Percentiles rank a stretch among this genome's conserved stretches.
phyloP scores from a whole-genome alignment of 768 basidiomycete genomes.

The Boletellus ananiceps region DNA sequence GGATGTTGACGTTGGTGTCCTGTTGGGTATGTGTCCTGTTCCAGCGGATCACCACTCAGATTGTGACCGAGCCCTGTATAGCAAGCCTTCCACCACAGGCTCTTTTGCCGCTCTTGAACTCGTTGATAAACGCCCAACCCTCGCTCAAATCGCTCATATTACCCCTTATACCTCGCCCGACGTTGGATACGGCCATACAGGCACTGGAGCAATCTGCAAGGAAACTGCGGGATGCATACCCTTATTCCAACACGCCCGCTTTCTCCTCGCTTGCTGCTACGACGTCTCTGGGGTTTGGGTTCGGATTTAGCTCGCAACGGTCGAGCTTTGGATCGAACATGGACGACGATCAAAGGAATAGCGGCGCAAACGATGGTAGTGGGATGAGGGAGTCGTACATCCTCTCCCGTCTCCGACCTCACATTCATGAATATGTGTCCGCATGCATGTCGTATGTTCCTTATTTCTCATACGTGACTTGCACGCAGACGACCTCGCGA shows the following conservation, averaged over 20 bases:
- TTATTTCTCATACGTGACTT: conserved; percentile 66
- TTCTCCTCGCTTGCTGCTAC: conserved; percentile 30
- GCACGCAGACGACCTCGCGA: conserved; percentile 18
- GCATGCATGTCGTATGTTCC: conserved; percentile 78
- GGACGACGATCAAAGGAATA: conserved; percentile 25
- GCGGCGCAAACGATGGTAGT: conserved; percentile 31
- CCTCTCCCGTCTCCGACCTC: conserved; percentile 66
- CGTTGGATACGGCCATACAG: conserved; percentile 68
- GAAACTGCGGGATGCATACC: conserved; percentile 77
- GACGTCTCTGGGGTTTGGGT: conserved; percentile 31
- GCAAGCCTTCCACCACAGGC: conserved; percentile 78
- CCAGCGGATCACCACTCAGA: not conserved
- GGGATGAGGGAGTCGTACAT: conserved; percentile 83
- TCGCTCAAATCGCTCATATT: conserved; percentile 66
- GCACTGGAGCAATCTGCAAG: conserved; percentile 63
- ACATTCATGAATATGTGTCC: conserved; percentile 72
- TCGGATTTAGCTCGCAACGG: conserved; percentile 22
- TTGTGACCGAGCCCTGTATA: conserved; percentile 30
- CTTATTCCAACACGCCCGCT: conserved; percentile 58
- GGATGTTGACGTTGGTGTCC: conserved; percentile 67
- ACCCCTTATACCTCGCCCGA: conserved; percentile 80
- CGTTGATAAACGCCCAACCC: conserved; percentile 64
- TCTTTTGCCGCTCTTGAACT: conserved; percentile 65
- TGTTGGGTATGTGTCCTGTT: conserved; percentile 56
- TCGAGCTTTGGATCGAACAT: conserved; percentile 31